These are phyloP conservation scores for Coemansia sp. DNA, from an alignment of 192 early-diverging fungal species.

Conservation along the genomic window DNA sequence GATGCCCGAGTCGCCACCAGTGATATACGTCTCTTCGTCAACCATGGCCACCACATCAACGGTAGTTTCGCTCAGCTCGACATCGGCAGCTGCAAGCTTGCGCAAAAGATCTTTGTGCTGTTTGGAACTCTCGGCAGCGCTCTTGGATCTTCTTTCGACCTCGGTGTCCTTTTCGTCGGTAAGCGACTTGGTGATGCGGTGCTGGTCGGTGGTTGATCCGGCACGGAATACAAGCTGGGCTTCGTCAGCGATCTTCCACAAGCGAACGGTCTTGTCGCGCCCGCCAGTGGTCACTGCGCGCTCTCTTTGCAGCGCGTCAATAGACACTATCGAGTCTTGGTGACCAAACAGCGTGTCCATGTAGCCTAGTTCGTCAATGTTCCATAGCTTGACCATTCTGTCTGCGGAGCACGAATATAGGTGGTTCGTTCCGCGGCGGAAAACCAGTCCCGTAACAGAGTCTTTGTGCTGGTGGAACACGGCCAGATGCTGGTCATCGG, in stretches of 20 bases:
- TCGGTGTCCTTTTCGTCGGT: neutral
- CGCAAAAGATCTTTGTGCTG: slow-evolving; percentile 24
- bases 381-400: slow-evolving; percentile 97
- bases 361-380: slow-evolving; percentile 87
- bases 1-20: slow-evolving; percentile 82
- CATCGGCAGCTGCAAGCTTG: slow-evolving; percentile 14
- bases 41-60: slow-evolving; percentile 89
- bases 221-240: slow-evolving; percentile 90
- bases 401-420: slow-evolving; percentile 90
- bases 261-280: slow-evolving; percentile 83
- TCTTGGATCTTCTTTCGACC: neutral
- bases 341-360: slow-evolving; percentile 98
- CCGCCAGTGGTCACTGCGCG: slow-evolving; percentile 88
- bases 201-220: slow-evolving; percentile 59
- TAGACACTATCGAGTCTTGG: slow-evolving; percentile 83
- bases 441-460: slow-evolving; percentile 79
- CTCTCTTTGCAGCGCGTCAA: slow-evolving; percentile 84
- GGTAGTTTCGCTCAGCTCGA: slow-evolving; percentile 60
- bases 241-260: slow-evolving; percentile 97
- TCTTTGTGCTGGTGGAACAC: slow-evolving; percentile 93
- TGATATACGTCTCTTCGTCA: slow-evolving; percentile 92
- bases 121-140: neutral
- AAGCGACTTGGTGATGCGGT: slow-evolving; percentile 25
- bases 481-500: slow-evolving; percentile 69
- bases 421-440: slow-evolving; percentile 72